Conservation (phyloP, 2,329 filamentous ascomycete genomes). For the Trichoderma breve region DNA sequence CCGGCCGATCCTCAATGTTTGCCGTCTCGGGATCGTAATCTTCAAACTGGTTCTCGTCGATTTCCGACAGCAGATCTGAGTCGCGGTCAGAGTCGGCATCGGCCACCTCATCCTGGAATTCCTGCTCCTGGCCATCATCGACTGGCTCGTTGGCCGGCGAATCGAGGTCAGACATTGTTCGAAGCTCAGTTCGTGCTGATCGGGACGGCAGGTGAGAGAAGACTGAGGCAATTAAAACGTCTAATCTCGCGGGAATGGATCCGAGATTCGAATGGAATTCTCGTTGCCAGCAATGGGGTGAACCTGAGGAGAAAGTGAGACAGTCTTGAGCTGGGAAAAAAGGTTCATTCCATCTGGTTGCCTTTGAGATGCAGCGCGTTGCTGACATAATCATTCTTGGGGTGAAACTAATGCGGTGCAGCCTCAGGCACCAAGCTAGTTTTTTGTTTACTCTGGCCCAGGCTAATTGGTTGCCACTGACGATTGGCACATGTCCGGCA, state of each 20-base stretch:
- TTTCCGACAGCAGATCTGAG: constrained; percentile 62
- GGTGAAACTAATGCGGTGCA: background rate
- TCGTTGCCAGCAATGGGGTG: background rate
- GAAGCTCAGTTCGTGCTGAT: background rate
- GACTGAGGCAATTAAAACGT: background rate
- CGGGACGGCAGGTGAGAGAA: background rate
- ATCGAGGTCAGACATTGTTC: constrained; percentile 47
- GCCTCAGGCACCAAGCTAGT: constrained; percentile 16
- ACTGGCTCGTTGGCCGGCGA: constrained; percentile 42
- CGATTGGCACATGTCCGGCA: background rate
- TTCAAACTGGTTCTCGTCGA: constrained; percentile 68
- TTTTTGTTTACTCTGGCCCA: constrained; percentile 37
- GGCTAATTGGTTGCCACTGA: constrained; percentile 29
- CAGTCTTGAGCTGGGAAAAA: constrained; percentile 7
- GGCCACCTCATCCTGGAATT: constrained; percentile 41
- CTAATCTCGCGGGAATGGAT: background rate
- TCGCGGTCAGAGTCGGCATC: constrained; percentile 52
- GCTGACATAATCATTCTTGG: constrained; percentile 32
- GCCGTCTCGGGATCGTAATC: constrained; percentile 66
- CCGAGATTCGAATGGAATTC: background rate
- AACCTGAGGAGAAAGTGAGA: background rate
- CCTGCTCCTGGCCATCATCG: constrained; percentile 43
- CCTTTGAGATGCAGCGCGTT: constrained; percentile 9
- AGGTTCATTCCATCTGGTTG: constrained; percentile 18
- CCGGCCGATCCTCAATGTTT: constrained; percentile 60